Percentiles rank a stretch among this genome's conserved stretches.
These are phyloP conservation scores for Phaeotremella fagi DNA, from an alignment of 768 basidiomycete genomes.

Conservation along the genomic window DNA sequence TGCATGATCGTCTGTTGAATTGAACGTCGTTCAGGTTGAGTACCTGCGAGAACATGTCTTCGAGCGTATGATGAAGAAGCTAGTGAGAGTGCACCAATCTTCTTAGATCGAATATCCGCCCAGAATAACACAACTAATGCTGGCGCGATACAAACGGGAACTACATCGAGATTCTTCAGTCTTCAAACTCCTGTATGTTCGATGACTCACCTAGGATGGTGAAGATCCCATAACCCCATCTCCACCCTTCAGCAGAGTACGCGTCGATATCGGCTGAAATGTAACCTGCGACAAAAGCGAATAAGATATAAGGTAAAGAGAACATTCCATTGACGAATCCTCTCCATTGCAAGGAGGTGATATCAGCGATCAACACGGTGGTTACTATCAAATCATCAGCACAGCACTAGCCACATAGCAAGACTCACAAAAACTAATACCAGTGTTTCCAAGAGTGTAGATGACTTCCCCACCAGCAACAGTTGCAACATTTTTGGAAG, in stretches of 20 bases:
- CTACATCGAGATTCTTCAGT: too few relatives aligned
- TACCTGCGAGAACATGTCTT: slow-evolving; percentile 11
- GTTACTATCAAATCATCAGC: slow-evolving; percentile 15
- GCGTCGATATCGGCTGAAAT: slow-evolving; percentile 34
- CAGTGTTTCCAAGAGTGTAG: slow-evolving; percentile 40
- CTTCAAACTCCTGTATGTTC: background rate
- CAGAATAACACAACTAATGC: slow-evolving; percentile 39
- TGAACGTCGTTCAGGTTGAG: slow-evolving; percentile 2
- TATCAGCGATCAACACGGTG: slow-evolving; percentile 42
- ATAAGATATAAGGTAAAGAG: slow-evolving; percentile 40
- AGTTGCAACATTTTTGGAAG: slow-evolving; percentile 27
- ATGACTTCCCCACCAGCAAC: slow-evolving; percentile 37
- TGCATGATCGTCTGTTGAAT: slow-evolving; percentile 10
- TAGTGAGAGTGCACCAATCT: slow-evolving; percentile 31
- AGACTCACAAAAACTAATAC: slow-evolving; percentile 34
- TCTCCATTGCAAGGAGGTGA: slow-evolving; percentile 46
- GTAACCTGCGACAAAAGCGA: slow-evolving; percentile 38
- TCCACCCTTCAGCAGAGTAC: slow-evolving; percentile 32
- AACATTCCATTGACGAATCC: slow-evolving; percentile 37
- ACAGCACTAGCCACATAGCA: background rate
- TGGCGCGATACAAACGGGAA: slow-evolving; percentile 37
- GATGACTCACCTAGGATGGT: background rate
- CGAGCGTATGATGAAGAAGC: slow-evolving; percentile 30
- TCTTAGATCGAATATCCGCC: slow-evolving; percentile 35
- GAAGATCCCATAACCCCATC: slow-evolving; percentile 39